These are phyloP conservation scores for Penicillium hordei DNA, from an alignment of 2,329 filamentous ascomycete genomes.

Conservation along the genomic window DNA sequence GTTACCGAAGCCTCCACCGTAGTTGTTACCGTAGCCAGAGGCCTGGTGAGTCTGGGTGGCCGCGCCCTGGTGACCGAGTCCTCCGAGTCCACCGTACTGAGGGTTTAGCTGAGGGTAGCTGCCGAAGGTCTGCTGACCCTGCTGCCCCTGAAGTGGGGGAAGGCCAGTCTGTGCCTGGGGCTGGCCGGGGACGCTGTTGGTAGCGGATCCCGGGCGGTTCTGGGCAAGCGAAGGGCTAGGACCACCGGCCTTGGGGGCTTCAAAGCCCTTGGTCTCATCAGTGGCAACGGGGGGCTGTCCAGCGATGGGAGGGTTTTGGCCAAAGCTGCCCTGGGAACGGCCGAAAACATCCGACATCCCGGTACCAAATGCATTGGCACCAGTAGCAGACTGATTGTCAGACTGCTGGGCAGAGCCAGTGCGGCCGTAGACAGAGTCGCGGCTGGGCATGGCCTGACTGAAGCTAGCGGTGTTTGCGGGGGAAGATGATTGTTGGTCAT, in stretches of 20 bases:
- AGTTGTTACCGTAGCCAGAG: constrained; percentile 42
- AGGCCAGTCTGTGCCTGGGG: constrained; percentile 51
- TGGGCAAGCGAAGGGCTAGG: constrained; percentile 63
- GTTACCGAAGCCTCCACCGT: constrained; percentile 44
- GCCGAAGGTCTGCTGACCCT: constrained; percentile 56
- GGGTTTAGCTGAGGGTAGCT: constrained; percentile 57
- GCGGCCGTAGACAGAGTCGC: constrained; percentile 61
- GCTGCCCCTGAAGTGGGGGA: constrained; percentile 56
- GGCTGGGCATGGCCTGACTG: constrained; percentile 45
- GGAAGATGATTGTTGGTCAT: constrained; percentile 65
- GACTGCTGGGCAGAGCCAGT: constrained; percentile 58
- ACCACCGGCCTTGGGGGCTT: constrained; percentile 56
- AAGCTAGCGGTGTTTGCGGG: constrained; percentile 58
- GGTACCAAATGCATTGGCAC: constrained; percentile 50
- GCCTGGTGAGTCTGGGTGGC: constrained; percentile 43
- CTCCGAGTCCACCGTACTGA: constrained; percentile 52
- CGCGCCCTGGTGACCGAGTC: constrained; percentile 45
- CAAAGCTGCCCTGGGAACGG: constrained; percentile 58
- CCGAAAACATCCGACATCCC: constrained; percentile 61
- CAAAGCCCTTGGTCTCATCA: constrained; percentile 61
- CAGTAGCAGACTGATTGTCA: constrained; percentile 53
- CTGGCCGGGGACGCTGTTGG: constrained; percentile 58
- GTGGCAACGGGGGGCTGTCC: constrained; percentile 49
- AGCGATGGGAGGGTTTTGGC: constrained; percentile 53
- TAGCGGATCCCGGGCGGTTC: constrained; percentile 63